Percentiles rank a stretch among this genome's conserved stretches.
Evolutionary conservation across 192 early-diverging fungal species (phyloP).

Genomic region (Coemansia sp.): DNA sequence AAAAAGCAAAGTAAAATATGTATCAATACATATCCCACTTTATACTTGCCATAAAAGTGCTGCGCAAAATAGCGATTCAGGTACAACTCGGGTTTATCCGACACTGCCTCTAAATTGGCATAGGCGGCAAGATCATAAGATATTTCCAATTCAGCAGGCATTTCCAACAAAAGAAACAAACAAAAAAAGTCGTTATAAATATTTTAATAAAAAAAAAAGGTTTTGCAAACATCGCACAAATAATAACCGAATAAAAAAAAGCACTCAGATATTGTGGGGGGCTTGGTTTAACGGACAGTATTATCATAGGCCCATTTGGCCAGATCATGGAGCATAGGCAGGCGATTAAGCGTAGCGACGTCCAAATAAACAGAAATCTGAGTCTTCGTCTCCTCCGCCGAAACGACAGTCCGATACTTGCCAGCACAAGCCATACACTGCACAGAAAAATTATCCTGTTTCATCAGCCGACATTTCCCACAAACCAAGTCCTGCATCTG

Average conservation of each 20-base stretch:
- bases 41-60: slow-evolving; percentile 25
- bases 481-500: slow-evolving; percentile 92
- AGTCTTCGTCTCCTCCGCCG: slow-evolving; percentile 10
- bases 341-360: slow-evolving; percentile 31
- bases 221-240: neutral
- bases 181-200: neutral
- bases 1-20: neutral
- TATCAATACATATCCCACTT: neutral
- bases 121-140: slow-evolving; percentile 39
- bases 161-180: neutral
- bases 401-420: slow-evolving; percentile 45
- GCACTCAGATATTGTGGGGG: slow-evolving; percentile 1
- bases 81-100: slow-evolving; percentile 17
- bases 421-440: slow-evolving; percentile 78
- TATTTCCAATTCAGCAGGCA: slow-evolving; percentile 16
- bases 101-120: slow-evolving; percentile 21
- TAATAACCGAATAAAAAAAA: neutral
- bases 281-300: neutral
- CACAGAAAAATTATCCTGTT: slow-evolving; percentile 72
- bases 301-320: slow-evolving; percentile 24
- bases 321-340: slow-evolving; percentile 41
- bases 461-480: slow-evolving; percentile 79
- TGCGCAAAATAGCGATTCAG: slow-evolving; percentile 37
- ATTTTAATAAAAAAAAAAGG: neutral
- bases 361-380: slow-evolving; percentile 44